Base-by-base conservation (phyloP, 768 basidiomycete species). In the Ramaria sp. region DNA sequence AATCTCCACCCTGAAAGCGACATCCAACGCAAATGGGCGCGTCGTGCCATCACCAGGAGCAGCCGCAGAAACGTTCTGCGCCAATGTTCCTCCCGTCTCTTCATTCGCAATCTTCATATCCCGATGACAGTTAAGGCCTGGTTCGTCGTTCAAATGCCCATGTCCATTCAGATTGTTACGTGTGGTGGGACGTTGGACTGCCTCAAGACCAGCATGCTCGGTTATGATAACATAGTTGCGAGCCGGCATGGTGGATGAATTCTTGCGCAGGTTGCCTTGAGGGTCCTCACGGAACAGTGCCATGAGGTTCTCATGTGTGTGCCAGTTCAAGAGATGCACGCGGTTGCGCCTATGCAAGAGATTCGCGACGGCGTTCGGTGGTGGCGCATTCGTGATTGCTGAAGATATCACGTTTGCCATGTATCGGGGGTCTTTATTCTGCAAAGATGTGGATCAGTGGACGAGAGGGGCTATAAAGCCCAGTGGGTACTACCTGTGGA, bases 271-370 rank as follows among this genome's bases (percentile, higher is more conserved):
- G 38, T 61, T 59, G 7, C 60, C 60, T 11, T 61, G 52, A 9
- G 60, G 53, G 22, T 59, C 57, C 58, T 61, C 48, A 51, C 53
- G 51, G 37, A 61, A 57, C 20, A 59, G 31, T n/a, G 22, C 4
- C 59, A 61, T 61, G 31, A 61, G 53, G 34, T 61, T 61, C 42
- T 61, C 60, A 19, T 61, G 57, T 4, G 59, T 61, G 37, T 59
- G 33, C 42, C 43, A 30, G 42, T 59, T 47, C 11, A 61, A 53
- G 45, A 50, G 31, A 27, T 61, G 59, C n/a, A 57, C 34, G 17
- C 45, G 27, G 59, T 61, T 59, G 5, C 48, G 47, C 50, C 52
- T 59, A 41, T 61, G 49, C 22, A 61, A 45, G 27, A 61, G 41
- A 33, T 61, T 61, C 3, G 60, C 53, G 19, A 55, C 53, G 12